Conservation (phyloP, 495 filamentous ascomycete species). For the Penicillium manginii region DNA sequence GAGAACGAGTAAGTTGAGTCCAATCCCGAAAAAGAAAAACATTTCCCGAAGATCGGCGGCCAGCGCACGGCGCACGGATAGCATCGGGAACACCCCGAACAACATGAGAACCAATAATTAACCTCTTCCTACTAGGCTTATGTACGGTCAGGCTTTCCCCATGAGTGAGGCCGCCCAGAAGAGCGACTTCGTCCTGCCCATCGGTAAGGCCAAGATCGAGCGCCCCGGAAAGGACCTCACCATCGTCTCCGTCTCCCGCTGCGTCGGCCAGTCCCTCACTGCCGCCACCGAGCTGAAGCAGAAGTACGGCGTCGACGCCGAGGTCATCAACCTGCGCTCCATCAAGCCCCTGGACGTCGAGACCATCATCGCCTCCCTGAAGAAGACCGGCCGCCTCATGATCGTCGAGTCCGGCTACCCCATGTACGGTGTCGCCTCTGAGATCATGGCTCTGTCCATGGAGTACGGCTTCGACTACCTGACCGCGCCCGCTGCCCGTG, state of each 20-base stretch:
- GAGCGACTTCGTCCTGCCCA: constrained; percentile 91
- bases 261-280: constrained; percentile 87
- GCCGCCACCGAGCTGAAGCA: constrained; percentile 89
- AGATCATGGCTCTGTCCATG: constrained; percentile 92
- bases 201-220: constrained; percentile 99
- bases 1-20: constrained; percentile 82
- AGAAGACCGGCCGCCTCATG: constrained; percentile 95
- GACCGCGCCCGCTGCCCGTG: constrained; percentile 85
- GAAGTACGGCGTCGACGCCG: constrained; percentile 93
- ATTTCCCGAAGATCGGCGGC: neutral
- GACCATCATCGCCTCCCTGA: constrained; percentile 91
- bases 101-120: constrained; percentile 17
- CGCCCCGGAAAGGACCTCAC: constrained; percentile 94
- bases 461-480: constrained; percentile 99
- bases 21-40: neutral
- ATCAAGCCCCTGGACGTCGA: constrained; percentile 96
- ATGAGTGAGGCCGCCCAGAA: constrained; percentile 96
- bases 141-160: constrained; percentile 92
- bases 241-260: constrained; percentile 91
- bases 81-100: neutral
- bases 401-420: constrained; percentile 96
- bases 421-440: constrained; percentile 85
- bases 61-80: neutral
- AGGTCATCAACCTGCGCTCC: constrained; percentile 97
- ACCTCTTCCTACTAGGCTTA: constrained; percentile 55